phyloP scores from a whole-genome alignment of 305 asterid species.

The Fraxinus latifolia region DNA sequence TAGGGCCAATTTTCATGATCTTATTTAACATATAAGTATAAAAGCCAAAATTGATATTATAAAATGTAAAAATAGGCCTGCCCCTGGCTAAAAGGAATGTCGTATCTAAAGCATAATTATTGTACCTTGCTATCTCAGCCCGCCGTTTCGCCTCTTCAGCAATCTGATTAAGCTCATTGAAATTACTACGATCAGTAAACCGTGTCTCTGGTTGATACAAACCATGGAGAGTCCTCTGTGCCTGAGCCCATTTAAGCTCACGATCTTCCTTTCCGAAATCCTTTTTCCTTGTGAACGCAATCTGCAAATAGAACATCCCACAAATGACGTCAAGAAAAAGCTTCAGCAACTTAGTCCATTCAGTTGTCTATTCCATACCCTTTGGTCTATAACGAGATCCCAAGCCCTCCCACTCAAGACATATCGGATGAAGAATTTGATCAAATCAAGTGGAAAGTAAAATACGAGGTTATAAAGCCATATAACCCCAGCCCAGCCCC shows the following conservation, averaged over 20 bases:
- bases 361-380: conserved; percentile 44
- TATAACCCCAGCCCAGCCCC: conserved; percentile 74
- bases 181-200: conserved; percentile 36
- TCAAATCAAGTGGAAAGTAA: conserved; percentile 53
- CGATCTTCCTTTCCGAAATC: conserved; percentile 80
- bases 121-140: conserved; percentile 75
- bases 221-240: conserved; percentile 74
- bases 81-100: neutral
- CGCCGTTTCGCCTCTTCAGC: conserved; percentile 72
- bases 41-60: neutral
- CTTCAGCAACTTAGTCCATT: neutral
- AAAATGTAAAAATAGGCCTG: neutral
- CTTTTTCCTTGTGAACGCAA: conserved; percentile 72
- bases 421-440: conserved; percentile 57
- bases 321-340: conserved; percentile 7
- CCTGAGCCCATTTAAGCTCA: conserved; percentile 71
- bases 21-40: neutral
- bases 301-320: conserved; percentile 7
- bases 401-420: conserved; percentile 74
- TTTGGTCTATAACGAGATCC: conserved; percentile 74
- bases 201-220: conserved; percentile 55
- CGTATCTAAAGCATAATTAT: neutral
- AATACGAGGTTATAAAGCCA: conserved; percentile 56
- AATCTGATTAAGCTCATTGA: conserved; percentile 51
- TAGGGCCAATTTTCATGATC: neutral